phyloP scores from a whole-genome alignment of 2,329 filamentous ascomycete species.

The Epichloe hybrida region DNA sequence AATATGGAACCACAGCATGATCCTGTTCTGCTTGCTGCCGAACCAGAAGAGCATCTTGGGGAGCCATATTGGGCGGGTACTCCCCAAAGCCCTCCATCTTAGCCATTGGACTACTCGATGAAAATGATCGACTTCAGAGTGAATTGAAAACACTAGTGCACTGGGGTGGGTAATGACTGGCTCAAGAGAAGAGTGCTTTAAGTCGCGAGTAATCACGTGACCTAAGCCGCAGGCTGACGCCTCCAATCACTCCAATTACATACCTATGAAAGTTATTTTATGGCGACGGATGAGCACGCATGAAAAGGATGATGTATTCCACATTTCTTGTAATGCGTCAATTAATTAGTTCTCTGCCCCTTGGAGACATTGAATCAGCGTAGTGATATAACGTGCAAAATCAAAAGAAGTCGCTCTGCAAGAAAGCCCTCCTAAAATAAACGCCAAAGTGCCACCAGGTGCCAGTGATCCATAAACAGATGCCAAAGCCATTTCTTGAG shows the following conservation, averaged over 20 bases:
- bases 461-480: conserved; percentile 17
- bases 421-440: conserved; percentile 12
- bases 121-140: neutral
- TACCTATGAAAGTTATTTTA: too few species aligned
- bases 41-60: conserved; percentile 50
- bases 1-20: conserved; percentile 50
- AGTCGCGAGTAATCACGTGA: too few species aligned
- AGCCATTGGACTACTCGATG: neutral
- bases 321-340: neutral
- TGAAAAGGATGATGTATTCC: too few species aligned
- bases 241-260: too few species aligned
- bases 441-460: conserved; percentile 17
- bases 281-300: too few species aligned
- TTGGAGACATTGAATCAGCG: neutral
- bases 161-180: neutral
- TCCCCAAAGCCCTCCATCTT: conserved; percentile 50
- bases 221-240: too few species aligned
- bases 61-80: conserved; percentile 53
- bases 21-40: conserved; percentile 40
- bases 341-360: neutral
- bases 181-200: too few species aligned
- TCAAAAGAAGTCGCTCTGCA: conserved; percentile 8
- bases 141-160: neutral
- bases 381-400: neutral
- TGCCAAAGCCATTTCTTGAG: conserved; percentile 16